phyloP scores from a whole-genome alignment of 192 early-diverging fungal species.

The Thoreauomyces humboldtii region DNA sequence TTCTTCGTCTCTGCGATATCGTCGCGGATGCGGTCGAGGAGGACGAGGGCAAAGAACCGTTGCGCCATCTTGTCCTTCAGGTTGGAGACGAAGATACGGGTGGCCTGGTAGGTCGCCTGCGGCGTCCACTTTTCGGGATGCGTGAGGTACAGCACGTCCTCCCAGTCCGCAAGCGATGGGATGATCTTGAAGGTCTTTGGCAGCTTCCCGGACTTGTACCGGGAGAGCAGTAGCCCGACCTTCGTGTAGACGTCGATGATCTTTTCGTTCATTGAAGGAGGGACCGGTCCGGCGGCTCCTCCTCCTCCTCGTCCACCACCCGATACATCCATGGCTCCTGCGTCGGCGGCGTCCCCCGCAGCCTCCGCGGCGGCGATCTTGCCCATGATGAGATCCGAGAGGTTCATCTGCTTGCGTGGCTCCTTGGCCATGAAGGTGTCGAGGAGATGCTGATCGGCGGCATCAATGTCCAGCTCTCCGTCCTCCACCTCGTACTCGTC shows the following conservation, averaged over 20 bases:
- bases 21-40: constrained; percentile 88
- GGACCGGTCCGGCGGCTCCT: neutral
- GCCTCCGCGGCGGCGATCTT: constrained; percentile 78
- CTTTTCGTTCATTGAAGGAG: constrained; percentile 71
- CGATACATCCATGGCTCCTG: no score
- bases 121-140: constrained; percentile 91
- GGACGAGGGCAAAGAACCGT: constrained; percentile 83
- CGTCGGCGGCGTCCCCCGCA: constrained; percentile 29
- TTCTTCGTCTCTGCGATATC: constrained; percentile 98
- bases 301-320: no score
- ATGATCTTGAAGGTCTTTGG: constrained; percentile 99
- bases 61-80: constrained; percentile 90
- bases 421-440: constrained; percentile 88
- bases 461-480: constrained; percentile 58
- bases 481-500: constrained; percentile 60
- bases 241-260: constrained; percentile 93
- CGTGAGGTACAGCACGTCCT: constrained; percentile 92
- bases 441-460: constrained; percentile 75
- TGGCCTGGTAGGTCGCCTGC: constrained; percentile 95
- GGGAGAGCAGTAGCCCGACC: constrained; percentile 81
- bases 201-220: constrained; percentile 92
- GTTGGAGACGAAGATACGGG: constrained; percentile 95
- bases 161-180: constrained; percentile 93
- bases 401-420: constrained; percentile 78
- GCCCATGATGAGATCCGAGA: constrained; percentile 95